These are phyloP conservation scores for Ormosia emarginata DNA, from an alignment of 306 rosid species.

Conservation along the genomic window DNA sequence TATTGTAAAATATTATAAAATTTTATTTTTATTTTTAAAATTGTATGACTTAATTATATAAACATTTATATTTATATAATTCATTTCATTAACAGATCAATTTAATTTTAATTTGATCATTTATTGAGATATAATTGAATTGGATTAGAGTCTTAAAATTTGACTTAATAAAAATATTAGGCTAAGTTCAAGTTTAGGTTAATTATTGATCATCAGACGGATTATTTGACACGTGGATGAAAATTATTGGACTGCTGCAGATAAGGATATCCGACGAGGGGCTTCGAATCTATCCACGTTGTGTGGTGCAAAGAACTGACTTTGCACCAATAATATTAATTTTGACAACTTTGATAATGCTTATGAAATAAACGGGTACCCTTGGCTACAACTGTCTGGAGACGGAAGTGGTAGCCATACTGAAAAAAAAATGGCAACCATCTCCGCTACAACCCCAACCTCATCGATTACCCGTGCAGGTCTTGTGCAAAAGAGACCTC, in stretches of 20 bases:
- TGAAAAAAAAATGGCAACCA: slow-evolving; percentile 63
- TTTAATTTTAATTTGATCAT: too few relatives aligned
- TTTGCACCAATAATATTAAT: slow-evolving; percentile 33
- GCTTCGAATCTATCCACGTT: slow-evolving; percentile 46
- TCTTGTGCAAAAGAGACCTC: slow-evolving; percentile 53
- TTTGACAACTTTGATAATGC: slow-evolving; percentile 9
- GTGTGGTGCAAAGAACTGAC: slow-evolving; percentile 42
- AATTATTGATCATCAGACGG: background rate
- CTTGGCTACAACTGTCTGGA: background rate
- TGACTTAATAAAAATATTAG: too few relatives aligned
- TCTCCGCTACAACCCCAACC: slow-evolving; percentile 56
- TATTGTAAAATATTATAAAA: too few relatives aligned
- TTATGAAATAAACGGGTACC: slow-evolving; percentile 3
- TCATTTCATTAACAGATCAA: too few relatives aligned
- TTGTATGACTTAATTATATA: too few relatives aligned
- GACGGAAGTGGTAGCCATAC: background rate
- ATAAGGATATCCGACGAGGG: slow-evolving; percentile 58
- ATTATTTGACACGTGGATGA: slow-evolving; percentile 56
- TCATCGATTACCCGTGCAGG: slow-evolving; percentile 48
- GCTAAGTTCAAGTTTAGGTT: too few relatives aligned
- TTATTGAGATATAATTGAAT: too few relatives aligned
- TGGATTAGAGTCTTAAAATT: too few relatives aligned
- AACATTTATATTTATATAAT: too few relatives aligned
- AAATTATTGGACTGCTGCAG: slow-evolving; percentile 42
- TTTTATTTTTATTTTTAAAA: too few relatives aligned